Evolutionary conservation across 1,284 basidiomycete genomes (phyloP).

Genomic region (Fomitopsis palustris): DNA sequence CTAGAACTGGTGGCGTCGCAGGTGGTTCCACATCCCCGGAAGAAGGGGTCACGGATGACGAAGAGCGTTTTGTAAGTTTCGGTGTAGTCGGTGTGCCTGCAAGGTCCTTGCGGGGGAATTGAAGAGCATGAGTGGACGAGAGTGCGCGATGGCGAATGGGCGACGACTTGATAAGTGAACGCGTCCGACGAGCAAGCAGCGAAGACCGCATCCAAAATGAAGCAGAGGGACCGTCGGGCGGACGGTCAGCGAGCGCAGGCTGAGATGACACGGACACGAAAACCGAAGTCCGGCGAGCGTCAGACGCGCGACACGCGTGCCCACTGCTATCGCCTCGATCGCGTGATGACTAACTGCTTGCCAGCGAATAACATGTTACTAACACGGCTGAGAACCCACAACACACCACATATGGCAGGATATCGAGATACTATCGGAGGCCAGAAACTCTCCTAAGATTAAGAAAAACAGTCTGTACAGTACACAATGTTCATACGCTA

Average conservation of each 20-base stretch:
- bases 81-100: slow-evolving; percentile 22
- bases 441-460: neutral
- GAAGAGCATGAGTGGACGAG: slow-evolving; percentile 32
- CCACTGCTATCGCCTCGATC: neutral
- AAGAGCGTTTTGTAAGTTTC: slow-evolving; percentile 32
- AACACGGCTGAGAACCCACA: neutral
- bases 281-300: neutral
- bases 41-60: slow-evolving; percentile 21
- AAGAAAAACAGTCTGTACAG: neutral
- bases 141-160: slow-evolving; percentile 30
- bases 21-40: slow-evolving; percentile 14
- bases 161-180: slow-evolving; percentile 41
- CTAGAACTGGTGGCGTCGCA: slow-evolving; percentile 26
- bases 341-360: neutral
- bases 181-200: slow-evolving; percentile 48
- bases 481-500: neutral
- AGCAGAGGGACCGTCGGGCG: slow-evolving; percentile 9
- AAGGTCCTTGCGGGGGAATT: slow-evolving; percentile 32
- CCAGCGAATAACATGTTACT: no score
- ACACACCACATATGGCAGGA: neutral
- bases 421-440: neutral
- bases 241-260: slow-evolving; percentile 3
- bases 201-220: slow-evolving; percentile 50
- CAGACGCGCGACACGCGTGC: neutral
- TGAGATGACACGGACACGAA: slow-evolving; percentile 2